Conservation (phyloP, 2,329 filamentous ascomycete genomes). For the Fusarium paranaense region DNA sequence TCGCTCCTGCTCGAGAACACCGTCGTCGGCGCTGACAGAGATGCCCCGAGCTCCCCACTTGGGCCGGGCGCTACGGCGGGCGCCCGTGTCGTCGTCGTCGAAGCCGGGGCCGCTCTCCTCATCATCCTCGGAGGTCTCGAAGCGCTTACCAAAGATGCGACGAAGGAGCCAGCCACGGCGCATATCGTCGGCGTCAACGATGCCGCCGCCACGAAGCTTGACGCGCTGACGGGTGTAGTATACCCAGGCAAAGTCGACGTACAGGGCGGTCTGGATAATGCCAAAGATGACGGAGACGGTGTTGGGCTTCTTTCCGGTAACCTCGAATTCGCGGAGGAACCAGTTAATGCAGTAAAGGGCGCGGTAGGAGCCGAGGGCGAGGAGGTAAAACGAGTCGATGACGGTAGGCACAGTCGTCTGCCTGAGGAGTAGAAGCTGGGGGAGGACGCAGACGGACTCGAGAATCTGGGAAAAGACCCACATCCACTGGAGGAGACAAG, state of each 20-base stretch:
- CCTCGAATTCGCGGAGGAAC: conserved; percentile 77
- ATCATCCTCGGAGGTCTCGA: conserved; percentile 66
- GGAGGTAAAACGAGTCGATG: conserved; percentile 95
- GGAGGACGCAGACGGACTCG: conserved; percentile 90
- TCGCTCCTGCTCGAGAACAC: conserved; percentile 63
- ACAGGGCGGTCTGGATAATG: conserved; percentile 87
- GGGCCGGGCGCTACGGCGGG: conserved; percentile 52
- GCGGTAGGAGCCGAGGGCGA: conserved; percentile 88
- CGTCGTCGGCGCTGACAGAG: conserved; percentile 74
- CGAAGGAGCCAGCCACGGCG: conserved; percentile 86
- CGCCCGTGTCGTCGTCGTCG: conserved; percentile 48
- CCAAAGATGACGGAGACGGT: conserved; percentile 86
- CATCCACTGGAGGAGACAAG: conserved; percentile 66
- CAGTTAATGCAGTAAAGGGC: conserved; percentile 92
- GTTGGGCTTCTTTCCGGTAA: conserved; percentile 70
- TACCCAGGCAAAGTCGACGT: conserved; percentile 96
- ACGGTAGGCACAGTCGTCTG: conserved; percentile 97
- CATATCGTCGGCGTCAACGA: conserved; percentile 92
- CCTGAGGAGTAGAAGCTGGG: conserved; percentile 89
- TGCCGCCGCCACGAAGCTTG: conserved; percentile 86
- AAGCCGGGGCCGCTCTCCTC: conserved; percentile 69
- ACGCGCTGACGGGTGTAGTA: conserved; percentile 94
- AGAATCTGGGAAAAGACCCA: conserved; percentile 93
- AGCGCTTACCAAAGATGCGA: conserved; percentile 76
- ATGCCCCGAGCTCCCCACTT: conserved; percentile 75